Evolutionary conservation across 345 rosid genomes (phyloP).

Genomic region (Eucalyptus cloeziana): DNA sequence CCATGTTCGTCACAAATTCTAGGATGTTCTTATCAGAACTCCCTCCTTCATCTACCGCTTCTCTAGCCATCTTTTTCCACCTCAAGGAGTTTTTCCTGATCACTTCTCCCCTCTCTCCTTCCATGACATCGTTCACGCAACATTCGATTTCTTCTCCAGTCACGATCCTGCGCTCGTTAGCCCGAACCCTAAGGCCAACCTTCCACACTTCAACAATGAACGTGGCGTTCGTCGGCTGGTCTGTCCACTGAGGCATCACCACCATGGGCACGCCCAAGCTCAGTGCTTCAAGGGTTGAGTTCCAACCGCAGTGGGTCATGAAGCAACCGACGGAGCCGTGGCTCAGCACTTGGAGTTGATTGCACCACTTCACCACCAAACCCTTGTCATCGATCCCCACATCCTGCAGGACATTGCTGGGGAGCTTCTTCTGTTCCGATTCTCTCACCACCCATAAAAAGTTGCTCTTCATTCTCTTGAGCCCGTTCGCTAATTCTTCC

Average conservation of each 20-base stretch:
- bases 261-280: conserved; percentile 50
- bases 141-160: conserved; percentile 25
- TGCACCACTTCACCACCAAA: conserved; percentile 37
- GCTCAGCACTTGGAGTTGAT: conserved; percentile 41
- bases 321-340: conserved; percentile 48
- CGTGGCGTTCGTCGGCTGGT: conserved; percentile 49
- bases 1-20: conserved; percentile 12
- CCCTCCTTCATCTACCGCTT: conserved; percentile 37
- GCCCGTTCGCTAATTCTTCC: conserved; percentile 33
- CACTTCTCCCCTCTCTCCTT: conserved; percentile 21
- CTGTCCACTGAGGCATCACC: conserved; percentile 50
- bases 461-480: conserved; percentile 11
- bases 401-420: conserved; percentile 13
- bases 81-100: conserved; percentile 22
- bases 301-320: conserved; percentile 61
- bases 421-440: conserved; percentile 32
- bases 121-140: conserved; percentile 42
- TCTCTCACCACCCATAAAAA: conserved; percentile 60
- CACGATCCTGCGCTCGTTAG: conserved; percentile 12
- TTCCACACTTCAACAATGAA: conserved; percentile 46
- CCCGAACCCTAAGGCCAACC: conserved; percentile 29
- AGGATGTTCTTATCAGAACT: conserved; percentile 33
- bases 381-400: conserved; percentile 11
- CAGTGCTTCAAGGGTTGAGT: conserved; percentile 53
- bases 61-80: conserved; percentile 38